A percentile compares a stretch with the other conserved stretches of the same genome.
phyloP scores from a whole-genome alignment of 2,329 filamentous ascomycete genomes.

The Xylaria sp. region DNA sequence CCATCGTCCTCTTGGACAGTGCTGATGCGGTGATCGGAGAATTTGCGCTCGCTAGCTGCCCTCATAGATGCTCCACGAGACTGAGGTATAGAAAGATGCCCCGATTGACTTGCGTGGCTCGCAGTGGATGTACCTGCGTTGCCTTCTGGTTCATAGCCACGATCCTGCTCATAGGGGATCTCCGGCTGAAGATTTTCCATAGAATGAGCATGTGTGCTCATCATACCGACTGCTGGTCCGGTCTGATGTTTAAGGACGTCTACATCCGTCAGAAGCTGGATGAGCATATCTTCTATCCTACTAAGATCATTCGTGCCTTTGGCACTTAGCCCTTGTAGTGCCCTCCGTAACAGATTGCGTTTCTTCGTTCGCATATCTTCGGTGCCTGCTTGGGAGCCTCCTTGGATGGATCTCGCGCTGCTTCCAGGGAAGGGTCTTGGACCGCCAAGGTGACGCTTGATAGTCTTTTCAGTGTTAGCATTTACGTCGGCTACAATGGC shows the following conservation, averaged over 20 bases:
- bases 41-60: slow-evolving; percentile 63
- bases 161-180: slow-evolving; percentile 73
- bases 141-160: slow-evolving; percentile 85
- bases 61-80: slow-evolving; percentile 58
- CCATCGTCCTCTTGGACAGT: slow-evolving; percentile 90
- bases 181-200: slow-evolving; percentile 74
- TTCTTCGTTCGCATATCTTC: slow-evolving; percentile 78
- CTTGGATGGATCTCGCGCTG: slow-evolving; percentile 68
- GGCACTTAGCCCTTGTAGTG: slow-evolving; percentile 88
- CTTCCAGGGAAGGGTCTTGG: slow-evolving; percentile 83
- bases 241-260: slow-evolving; percentile 79
- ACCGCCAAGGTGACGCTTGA: slow-evolving; percentile 83
- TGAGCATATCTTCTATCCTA: slow-evolving; percentile 90
- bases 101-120: slow-evolving; percentile 78
- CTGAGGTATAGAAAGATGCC: slow-evolving; percentile 73
- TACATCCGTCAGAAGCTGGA: slow-evolving; percentile 91
- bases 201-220: slow-evolving; percentile 67
- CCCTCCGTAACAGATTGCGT: slow-evolving; percentile 91
- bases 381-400: slow-evolving; percentile 64
- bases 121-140: slow-evolving; percentile 79
- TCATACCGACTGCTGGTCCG: slow-evolving; percentile 49
- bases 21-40: slow-evolving; percentile 84
- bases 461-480: slow-evolving; percentile 85
- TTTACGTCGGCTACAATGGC: slow-evolving; percentile 88
- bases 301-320: slow-evolving; percentile 89